Base-by-base conservation (phyloP, 352 stramenopile genomes). In the Phytophthora pseudosyringae region DNA sequence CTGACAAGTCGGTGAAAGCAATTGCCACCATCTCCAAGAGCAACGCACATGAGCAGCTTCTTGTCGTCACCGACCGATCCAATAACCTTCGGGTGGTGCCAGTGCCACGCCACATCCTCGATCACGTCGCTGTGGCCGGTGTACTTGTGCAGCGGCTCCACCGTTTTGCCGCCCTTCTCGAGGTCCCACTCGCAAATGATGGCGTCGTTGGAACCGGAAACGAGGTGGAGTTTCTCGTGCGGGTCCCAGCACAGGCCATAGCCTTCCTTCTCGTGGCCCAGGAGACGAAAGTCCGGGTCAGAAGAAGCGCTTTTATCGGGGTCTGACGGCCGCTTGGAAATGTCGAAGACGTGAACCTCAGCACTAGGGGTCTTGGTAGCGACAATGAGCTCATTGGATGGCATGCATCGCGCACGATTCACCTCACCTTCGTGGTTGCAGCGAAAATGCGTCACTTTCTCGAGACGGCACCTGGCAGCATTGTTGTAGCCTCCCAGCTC, bases 371-470 rank as follows among this genome's bases (percentile, higher is more conserved):
- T 97, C 68, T 99, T 98, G 51, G 97, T 99, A 16, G 97, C 98
- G 16, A 99, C 94, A 32, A 99, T 86, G 68, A 99, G 98, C 58
- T 98, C 90, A 79, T 99, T 98, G 55, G 97, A 93, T 13, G 98
- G 98, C 96, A 99, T 99, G 83, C 97, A 98, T 4, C 98, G 77
- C 38, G 98, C 98, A 46, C 88, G 93, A 84, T 99, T 99, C 29
- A 99, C 96, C 75, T 99, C 98, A 6, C 98, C 98, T 31, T 99
- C 93, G 69, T 99, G 97, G 59, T 97, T 97, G 66, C 99, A 97
- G 62, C 97, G 97, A 50, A 99, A 21, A 21, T 21, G 92, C 45
- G 88, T 86, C 25, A 99, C 89, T 47, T 99, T 93, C 21, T 21
- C 21, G 21, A 21, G 1, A 21, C 21, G 21, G 21, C 35, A 99